Conservation (phyloP, 768 basidiomycete species). For the Russula lepida region DNA sequence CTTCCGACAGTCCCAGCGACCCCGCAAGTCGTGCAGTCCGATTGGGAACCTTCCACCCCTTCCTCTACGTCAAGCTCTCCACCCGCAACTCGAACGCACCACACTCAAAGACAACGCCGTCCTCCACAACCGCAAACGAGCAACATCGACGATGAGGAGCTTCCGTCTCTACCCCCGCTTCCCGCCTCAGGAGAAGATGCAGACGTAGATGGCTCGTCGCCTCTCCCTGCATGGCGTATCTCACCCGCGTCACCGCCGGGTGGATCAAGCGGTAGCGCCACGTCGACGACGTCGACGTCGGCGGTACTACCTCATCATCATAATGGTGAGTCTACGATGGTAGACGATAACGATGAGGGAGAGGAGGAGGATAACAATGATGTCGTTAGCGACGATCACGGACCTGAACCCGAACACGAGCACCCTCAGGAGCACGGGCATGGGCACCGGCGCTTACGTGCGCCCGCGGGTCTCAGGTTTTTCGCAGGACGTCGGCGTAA, state of each 20-base stretch:
- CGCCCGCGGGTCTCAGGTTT: background rate
- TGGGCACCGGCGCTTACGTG: background rate
- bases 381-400: background rate
- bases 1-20: background rate
- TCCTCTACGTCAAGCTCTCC: background rate
- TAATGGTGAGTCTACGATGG: background rate
- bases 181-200: background rate
- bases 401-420: background rate
- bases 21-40: background rate
- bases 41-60: background rate
- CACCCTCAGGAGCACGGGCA: too few relatives aligned
- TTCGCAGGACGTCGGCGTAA: background rate
- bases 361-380: background rate
- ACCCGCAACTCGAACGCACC: background rate
- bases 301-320: background rate
- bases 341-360: background rate
- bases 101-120: background rate
- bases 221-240: slow-evolving; percentile 1
- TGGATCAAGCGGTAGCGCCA: background rate
- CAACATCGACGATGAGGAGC: background rate
- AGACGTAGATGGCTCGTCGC: background rate
- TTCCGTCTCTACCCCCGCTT: background rate
- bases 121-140: background rate
- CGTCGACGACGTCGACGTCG: background rate
- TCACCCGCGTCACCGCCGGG: slow-evolving; percentile 2